Base-by-base conservation (phyloP, 345 rosid species). In the Clausena lansium region DNA sequence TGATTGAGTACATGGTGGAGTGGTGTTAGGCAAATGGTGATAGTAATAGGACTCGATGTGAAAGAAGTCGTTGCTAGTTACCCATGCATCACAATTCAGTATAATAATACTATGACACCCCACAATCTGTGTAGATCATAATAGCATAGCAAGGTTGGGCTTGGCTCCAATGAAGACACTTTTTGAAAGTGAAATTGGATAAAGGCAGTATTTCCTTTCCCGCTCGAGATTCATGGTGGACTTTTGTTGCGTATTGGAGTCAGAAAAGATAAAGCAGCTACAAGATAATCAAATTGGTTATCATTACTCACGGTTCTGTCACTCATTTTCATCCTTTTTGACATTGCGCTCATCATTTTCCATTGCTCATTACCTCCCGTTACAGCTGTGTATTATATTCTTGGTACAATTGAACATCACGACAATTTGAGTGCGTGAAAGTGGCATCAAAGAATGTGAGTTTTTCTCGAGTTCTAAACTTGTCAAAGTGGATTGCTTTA, bases 271-370 rank as follows among this genome's bases (percentile, higher is more conserved):
- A 47, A 75, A 55, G 73, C 73, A 61, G 64, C 60, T 6, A 60
- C 59, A 71, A 82, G 76, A 61, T 74, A 45, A 81, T 83, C 81
- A 83, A 81, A 75, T 25, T 77, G 70, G 65, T 38, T 61, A 85
- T 85, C 50, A 85, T 85, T 83, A 59, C 84, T 45, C 38, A 41
- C 27, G 20, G 71, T 15, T 76, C 78, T 72, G 27, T 55, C 82
- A 70, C 64, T 66, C 62, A 4, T 4, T 52, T 71, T 38, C 22
- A 17, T 17, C 17, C 33, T 63, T 28, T 80, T 78, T 25, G 77
- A 77, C 79, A 69, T 50, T 47, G 64, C 27, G 8, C 38, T 24
- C 28, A 41, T 62, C 33, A n/a, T 65, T 33, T 60, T 33, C 15
- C 54, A n/a, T 52, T 59, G 39, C 78, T 60, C 77, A 20, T 57